Percentiles rank a stretch among this genome's conserved stretches.
Evolutionary conservation across 2,329 filamentous ascomycete genomes (phyloP).

Genomic region (Microdochium paspali): DNA sequence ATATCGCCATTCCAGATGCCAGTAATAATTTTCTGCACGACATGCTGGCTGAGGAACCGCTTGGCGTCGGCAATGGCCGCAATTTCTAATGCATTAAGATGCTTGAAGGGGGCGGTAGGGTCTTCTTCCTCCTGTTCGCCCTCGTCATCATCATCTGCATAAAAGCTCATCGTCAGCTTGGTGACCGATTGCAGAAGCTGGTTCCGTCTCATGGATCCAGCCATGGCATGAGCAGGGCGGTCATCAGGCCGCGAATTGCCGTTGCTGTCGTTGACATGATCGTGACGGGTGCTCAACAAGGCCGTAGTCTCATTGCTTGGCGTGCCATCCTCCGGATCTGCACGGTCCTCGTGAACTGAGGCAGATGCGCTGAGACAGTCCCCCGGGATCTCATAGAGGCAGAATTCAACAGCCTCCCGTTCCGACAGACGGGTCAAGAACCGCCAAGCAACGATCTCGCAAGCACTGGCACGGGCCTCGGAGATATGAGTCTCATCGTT

Average conservation of each 20-base stretch:
- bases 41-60: slow-evolving; percentile 59
- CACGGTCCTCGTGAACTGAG: slow-evolving; percentile 5
- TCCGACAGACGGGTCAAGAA: slow-evolving; percentile 64
- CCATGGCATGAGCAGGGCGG: slow-evolving; percentile 15
- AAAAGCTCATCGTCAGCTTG: slow-evolving; percentile 40
- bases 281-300: slow-evolving; percentile 27
- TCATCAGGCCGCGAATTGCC: slow-evolving; percentile 8
- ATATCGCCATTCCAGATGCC: slow-evolving; percentile 68
- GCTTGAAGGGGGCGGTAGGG: slow-evolving; percentile 63
- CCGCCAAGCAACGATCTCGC: slow-evolving; percentile 74
- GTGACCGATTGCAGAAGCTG: slow-evolving; percentile 45
- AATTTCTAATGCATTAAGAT: slow-evolving; percentile 75
- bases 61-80: slow-evolving; percentile 63
- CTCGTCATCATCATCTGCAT: slow-evolving; percentile 23
- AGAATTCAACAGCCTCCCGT: slow-evolving; percentile 63
- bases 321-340: slow-evolving; percentile 21
- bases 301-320: slow-evolving; percentile 38
- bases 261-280: slow-evolving; percentile 8
- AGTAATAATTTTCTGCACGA: slow-evolving; percentile 63
- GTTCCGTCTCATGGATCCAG: slow-evolving; percentile 35
- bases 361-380: slow-evolving; percentile 11
- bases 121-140: slow-evolving; percentile 43
- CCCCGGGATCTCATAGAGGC: slow-evolving; percentile 62
- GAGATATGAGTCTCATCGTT: slow-evolving; percentile 56
- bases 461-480: slow-evolving; percentile 61